These are phyloP conservation scores for Osmozyma mogii DNA, from an alignment of 805 yeast species.

Conservation along the genomic window DNA sequence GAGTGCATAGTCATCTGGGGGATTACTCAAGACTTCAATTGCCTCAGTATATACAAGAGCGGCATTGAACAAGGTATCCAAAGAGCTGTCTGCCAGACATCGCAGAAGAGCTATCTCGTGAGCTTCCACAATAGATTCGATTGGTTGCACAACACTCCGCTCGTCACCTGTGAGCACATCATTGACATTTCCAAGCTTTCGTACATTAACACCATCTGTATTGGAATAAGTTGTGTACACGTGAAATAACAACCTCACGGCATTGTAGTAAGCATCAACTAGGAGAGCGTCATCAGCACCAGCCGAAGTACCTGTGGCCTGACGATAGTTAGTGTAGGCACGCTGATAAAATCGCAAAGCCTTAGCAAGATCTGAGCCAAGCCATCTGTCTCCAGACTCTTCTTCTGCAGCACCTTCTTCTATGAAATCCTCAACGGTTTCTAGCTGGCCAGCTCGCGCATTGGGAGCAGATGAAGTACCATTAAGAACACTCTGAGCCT, in stretches of 20 bases:
- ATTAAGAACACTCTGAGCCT: constrained; percentile 2
- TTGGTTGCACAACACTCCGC: constrained; percentile 31
- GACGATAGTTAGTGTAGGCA: constrained; percentile 39
- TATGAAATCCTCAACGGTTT: constrained; percentile 44
- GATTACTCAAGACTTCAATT: constrained; percentile 28
- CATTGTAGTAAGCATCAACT: constrained; percentile 49
- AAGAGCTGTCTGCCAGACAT: constrained; percentile 17
- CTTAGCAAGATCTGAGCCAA: constrained; percentile 56
- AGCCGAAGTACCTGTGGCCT: constrained; percentile 19
- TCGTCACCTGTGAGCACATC: constrained; percentile 22
- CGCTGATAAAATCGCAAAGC: constrained; percentile 57
- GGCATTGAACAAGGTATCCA: constrained; percentile 41
- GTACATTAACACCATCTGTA: constrained; percentile 35
- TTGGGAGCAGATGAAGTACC: neutral
- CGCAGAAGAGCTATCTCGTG: constrained; percentile 31
- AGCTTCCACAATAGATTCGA: constrained; percentile 25
- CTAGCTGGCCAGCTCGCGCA: constrained; percentile 2
- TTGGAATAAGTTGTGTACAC: constrained; percentile 46
- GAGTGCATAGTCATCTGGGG: constrained; percentile 8
- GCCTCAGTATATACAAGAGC: constrained; percentile 41
- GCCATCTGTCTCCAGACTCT: constrained; percentile 73
- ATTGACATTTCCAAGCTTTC: constrained; percentile 22
- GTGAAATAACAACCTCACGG: constrained; percentile 49
- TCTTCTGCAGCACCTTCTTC: constrained; percentile 54
- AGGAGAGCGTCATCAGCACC: neutral